These are phyloP conservation scores for Lentinula guzmanii DNA, from an alignment of 768 basidiomycete genomes.

Conservation along the genomic window DNA sequence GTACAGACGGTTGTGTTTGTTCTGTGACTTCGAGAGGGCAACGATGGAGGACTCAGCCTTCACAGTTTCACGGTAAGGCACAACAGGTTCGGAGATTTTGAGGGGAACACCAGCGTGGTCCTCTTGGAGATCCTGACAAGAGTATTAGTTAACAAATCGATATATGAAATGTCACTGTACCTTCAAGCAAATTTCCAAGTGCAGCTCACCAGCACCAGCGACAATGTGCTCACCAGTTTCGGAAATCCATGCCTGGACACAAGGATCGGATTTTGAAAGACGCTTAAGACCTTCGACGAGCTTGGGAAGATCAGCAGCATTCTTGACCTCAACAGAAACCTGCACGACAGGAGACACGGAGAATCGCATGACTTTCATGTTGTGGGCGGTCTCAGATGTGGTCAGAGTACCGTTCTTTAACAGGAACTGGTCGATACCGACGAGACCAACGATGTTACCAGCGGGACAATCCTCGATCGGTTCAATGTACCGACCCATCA, in stretches of 20 bases:
- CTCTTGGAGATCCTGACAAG: constrained; percentile 87
- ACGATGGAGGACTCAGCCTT: constrained; percentile 92
- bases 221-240: constrained; percentile 98
- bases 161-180: constrained; percentile 27
- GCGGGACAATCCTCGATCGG: constrained; percentile 99
- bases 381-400: constrained; percentile 97
- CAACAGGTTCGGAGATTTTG: constrained; percentile 96
- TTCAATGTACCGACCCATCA: constrained; percentile 99
- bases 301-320: constrained; percentile 97
- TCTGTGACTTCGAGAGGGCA: constrained; percentile 98
- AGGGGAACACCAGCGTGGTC: constrained; percentile 99
- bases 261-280: constrained; percentile 99
- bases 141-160: not conserved
- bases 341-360: constrained; percentile 99
- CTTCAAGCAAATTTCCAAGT: constrained; percentile 99
- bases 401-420: constrained; percentile 99
- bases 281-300: constrained; percentile 99
- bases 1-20: constrained; percentile 99
- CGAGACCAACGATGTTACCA: constrained; percentile 98
- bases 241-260: constrained; percentile 90
- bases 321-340: constrained; percentile 99
- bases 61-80: constrained; percentile 97
- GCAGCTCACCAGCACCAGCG: constrained; percentile 98
- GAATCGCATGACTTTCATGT: constrained; percentile 99
- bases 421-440: constrained; percentile 99